Evolutionary conservation across 2,329 filamentous ascomycete genomes (phyloP), one percentile per base, ranked within the genome.

Genomic region (Graphilbum sp.): DNA sequence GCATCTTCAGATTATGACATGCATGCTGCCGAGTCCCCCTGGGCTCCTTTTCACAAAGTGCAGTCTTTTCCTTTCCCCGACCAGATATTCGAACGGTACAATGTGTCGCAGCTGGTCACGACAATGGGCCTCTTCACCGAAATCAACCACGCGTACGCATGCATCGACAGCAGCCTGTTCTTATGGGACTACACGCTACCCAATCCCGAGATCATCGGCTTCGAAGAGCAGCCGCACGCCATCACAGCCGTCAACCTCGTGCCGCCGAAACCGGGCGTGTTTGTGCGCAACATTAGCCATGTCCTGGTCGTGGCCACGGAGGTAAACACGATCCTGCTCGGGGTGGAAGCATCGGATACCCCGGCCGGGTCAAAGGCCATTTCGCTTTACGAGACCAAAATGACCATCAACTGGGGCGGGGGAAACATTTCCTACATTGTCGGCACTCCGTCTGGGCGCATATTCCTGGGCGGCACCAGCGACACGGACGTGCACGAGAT

Each of bases 151-250:
- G 90, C 88, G 23, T 98, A 87, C 82, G 82, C 94, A 39, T 75
- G 83, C 19, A 90, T 98, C 54, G 90, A 98, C 61, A 95, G 93
- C 60, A 83, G 84, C 44, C 67, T 98, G 33, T 98, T 95, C 54
- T 67, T 98, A 15, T 98, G 92, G 92, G 88, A 98, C 59, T 98
- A 95, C 56, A 94, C 86, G 7, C 73, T 85, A 54, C 76, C 83
- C n/a, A 84, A 88, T 48, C 85, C 88, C 5, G 83, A 94, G 54
- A 67, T 95, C 32, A 80, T 94, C 46, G 88, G 88, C 16, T 95
- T 83, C 51, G 88, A 96, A 54, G 86, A 94, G 48, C 81, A 88
- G 56, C 67, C 76, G 7, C 77, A 92, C 54, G 84, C 76, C 46
- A 96, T 98, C 50, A 86, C 85, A 32, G 76, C 83, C n/a, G 82